Evolutionary conservation across 768 basidiomycete genomes (phyloP), one percentile per base, ranked within the genome.

Genomic region (Tremella fuciformis): DNA sequence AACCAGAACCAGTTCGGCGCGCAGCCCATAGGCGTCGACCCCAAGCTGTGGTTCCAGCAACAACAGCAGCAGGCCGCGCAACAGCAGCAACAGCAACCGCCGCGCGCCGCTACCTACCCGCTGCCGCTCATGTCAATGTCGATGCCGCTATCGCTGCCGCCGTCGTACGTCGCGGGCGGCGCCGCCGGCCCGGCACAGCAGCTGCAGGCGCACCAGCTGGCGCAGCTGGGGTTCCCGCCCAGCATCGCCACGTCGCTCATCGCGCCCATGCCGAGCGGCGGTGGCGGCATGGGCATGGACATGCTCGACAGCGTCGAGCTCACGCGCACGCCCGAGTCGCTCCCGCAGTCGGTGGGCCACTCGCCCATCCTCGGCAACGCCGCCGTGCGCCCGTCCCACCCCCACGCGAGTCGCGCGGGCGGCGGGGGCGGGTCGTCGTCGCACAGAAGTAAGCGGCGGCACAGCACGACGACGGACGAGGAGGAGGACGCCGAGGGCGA

Each of bases 401-500:
- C 42, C 22, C 15, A 4, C n/a, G 22, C 42, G 4, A 6, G 6
- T 15, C 16, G 26, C 24, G 34, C 26, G 13, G 6, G 13, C 13
- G 34, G 24, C 8, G 16, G 4, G 15, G 24, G 52, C 37, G 18
- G 49, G 26, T 16, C 49, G 4, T 37, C 52, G 24, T n/a, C 52
- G 8, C 15, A 19, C 11, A n/a, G 21, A 21, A 50, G n/a, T 19
- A 63, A 63, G 46, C 42, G 62, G 15, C 51, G 62, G 1, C 24
- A 18, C 13, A 38, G 39, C 48, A 58, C 62, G 38, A 18, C 52
- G 3, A 55, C 56, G 29, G 52, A 50, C n/a, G 64, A 57, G 11
- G 55, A 59, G n/a, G 62, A 64, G 34, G 54, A 65, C 29, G 50
- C 29, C 26, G 62, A 69, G 8, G 62, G 63, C 47, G 63, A 59